Conservation (phyloP, 2,329 filamentous ascomycete species). For the Capronia epimyces region DNA sequence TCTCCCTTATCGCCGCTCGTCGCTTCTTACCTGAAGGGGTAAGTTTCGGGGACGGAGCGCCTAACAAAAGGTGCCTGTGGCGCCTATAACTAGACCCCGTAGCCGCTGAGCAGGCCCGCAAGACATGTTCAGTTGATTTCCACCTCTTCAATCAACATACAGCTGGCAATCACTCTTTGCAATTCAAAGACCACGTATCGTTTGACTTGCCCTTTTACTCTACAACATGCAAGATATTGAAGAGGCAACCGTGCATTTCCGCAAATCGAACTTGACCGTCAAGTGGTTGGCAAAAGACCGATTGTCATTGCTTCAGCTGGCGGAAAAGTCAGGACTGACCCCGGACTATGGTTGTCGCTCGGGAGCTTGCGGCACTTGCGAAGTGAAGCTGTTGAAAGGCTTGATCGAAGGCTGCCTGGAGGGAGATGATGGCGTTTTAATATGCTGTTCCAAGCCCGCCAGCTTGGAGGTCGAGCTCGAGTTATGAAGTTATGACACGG, state of each 20-base stretch:
- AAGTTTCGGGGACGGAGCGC: too few relatives aligned
- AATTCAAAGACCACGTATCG: too few relatives aligned
- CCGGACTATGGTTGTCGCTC: constrained; percentile 25
- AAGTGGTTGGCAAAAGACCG: constrained; percentile 24
- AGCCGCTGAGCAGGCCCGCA: too few relatives aligned
- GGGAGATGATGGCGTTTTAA: constrained; percentile 23
- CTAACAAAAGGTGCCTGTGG: too few relatives aligned
- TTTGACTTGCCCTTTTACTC: too few relatives aligned
- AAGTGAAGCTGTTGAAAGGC: constrained; percentile 23
- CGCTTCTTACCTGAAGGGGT: too few relatives aligned
- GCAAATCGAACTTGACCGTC: constrained; percentile 21
- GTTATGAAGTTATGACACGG: constrained; percentile 5
- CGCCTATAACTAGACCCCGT: too few relatives aligned
- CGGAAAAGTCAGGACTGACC: constrained; percentile 22
- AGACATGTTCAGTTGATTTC: too few relatives aligned
- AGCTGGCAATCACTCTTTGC: neutral
- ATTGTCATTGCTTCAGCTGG: constrained; percentile 21
- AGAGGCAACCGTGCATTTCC: constrained; percentile 23
- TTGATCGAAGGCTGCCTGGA: constrained; percentile 20
- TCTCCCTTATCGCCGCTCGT: too few relatives aligned
- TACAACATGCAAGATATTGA: constrained; percentile 25
- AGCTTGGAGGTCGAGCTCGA: constrained; percentile 24
- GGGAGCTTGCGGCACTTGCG: constrained; percentile 24
- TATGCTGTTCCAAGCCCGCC: constrained; percentile 23
- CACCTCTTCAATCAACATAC: neutral